Base-by-base conservation (phyloP, 2,329 filamentous ascomycete genomes). In the Arachnomyces sp. region DNA sequence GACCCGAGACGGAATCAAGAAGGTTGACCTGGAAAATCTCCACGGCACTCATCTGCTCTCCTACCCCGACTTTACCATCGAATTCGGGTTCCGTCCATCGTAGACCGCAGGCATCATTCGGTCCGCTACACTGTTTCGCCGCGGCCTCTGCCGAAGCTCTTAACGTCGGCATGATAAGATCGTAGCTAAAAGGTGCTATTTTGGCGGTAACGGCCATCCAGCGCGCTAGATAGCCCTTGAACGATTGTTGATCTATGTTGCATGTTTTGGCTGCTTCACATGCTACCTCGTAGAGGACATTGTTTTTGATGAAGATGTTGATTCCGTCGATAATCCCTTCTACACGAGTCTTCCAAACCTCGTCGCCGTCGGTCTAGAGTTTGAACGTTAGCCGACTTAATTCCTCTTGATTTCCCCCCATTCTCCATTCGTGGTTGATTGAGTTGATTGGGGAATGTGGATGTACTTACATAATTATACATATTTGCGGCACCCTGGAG, bases 41-140 rank as follows among this genome's bases (percentile, higher is more conserved):
- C 56, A 85, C 65, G 2, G 76, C 79, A 1, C 76, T 72, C 81
- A 86, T 85, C 60, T 84, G 80, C 57, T 84, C 79, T 4, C 82
- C 82, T 2, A 84, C 73, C 5, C 80, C 81, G 5, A 68, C 72
- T 2, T 67, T 68, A 16, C 76, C 75, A 54, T 84, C 78, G 60
- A 73, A 83, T 7, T 60, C 58, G 1, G 60, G 65, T 41, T 69
- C 63, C 39, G 71, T 67, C 34, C 70, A 57, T 28, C 46, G 43
- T 14, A 53, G 36, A 13, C 52, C 52, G 31, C 52, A 53, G 3
- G 47, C 46, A 38, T 55, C 51, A 28, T 52, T 41, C 4, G 48
- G 46, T 2, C 52, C 52, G 18, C 38, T 51, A 40, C 52, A 54
- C 30, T 54, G 50, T n/a, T 44, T 32, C 7, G 75, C 77, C 2